Evolutionary conservation across 805 yeast genomes (phyloP), one percentile per base, ranked within the genome.

Genomic region (Dipodascus geniculatus): DNA sequence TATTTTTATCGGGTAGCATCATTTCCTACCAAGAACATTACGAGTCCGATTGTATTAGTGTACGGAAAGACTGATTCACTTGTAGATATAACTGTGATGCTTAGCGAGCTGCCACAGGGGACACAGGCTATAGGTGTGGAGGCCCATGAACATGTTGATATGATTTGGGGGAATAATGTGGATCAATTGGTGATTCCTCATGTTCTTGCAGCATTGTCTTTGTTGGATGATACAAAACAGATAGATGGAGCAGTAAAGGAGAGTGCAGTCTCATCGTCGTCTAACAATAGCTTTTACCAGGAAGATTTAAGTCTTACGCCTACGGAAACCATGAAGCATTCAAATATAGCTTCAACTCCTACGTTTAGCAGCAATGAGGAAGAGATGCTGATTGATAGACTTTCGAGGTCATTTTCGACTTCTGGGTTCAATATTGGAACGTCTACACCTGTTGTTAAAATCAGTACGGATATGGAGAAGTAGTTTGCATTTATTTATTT

Each of bases 81-180:
- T 42, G 95, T 90, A n/a, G 95, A 90, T 63, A 87, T 91, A 48
- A 77, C 83, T 8, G 81, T 82, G 19, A 83, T 91, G 82, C 72
- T 77, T 54, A 67, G 71, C 3, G 86, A 85, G 59, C 71, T 91
- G 42, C 96, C 96, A 0, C 58, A 57, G 19, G 65, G 57, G 20
- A 70, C 66, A 17, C 61, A 57, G 22, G 75, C 78, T 2, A 70
- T 80, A 14, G 82, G 85, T 1, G 77, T 89, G 0, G 74, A 71
- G 0, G 71, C 71, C n/a, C 88, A 89, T 66, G 98, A 90, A 68
- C 98, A 90, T 68, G 72, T 90, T 63, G 98, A 91, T 64, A 79
- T 91, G 54, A 69, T 90, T 16, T 90, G 98, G 98, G 96, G 95
- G 8, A 68, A 75, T 8, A 80, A 82, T 52, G 87, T 85, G 0